phyloP scores from a whole-genome alignment of 768 basidiomycete species.

The Amanita molliuscula region DNA sequence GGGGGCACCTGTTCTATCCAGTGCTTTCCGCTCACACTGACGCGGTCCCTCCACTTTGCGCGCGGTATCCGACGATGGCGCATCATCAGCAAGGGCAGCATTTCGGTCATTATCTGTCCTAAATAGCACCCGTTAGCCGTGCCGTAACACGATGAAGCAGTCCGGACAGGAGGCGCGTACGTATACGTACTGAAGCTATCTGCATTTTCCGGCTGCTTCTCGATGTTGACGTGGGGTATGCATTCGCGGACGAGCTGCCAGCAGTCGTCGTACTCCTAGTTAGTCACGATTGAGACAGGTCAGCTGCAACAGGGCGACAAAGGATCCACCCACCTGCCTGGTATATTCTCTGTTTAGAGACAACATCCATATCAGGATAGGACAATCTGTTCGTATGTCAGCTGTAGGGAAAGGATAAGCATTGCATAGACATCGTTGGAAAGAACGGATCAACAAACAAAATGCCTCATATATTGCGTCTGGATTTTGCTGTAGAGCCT shows the following conservation, averaged over 20 bases:
- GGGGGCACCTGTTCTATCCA: conserved; percentile 68
- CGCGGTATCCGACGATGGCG: conserved; percentile 71
- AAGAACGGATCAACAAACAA: not conserved
- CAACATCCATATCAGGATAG: conserved; percentile 74
- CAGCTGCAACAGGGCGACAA: conserved; percentile 2
- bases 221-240: conserved; percentile 43
- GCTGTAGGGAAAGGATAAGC: not conserved
- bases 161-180: not conserved
- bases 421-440: too few species aligned
- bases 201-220: conserved; percentile 44
- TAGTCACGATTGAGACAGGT: conserved; percentile 1
- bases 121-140: conserved; percentile 4
- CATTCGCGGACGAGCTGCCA: conserved; percentile 50
- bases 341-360: conserved; percentile 68
- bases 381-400: conserved; percentile 30
- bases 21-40: conserved; percentile 55
- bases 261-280: conserved; percentile 75
- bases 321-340: conserved; percentile 35
- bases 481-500: conserved; percentile 4
- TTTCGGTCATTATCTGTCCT: conserved; percentile 66
- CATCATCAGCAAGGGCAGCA: conserved; percentile 81
- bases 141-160: not conserved
- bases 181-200: conserved; percentile 56
- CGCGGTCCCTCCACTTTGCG: conserved; percentile 59
- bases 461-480: conserved; percentile 6